A percentile compares a stretch with the other conserved stretches of the same genome.
Evolutionary conservation across 1,284 basidiomycete species (phyloP).

Genomic region (Trichosporon sp.): DNA sequence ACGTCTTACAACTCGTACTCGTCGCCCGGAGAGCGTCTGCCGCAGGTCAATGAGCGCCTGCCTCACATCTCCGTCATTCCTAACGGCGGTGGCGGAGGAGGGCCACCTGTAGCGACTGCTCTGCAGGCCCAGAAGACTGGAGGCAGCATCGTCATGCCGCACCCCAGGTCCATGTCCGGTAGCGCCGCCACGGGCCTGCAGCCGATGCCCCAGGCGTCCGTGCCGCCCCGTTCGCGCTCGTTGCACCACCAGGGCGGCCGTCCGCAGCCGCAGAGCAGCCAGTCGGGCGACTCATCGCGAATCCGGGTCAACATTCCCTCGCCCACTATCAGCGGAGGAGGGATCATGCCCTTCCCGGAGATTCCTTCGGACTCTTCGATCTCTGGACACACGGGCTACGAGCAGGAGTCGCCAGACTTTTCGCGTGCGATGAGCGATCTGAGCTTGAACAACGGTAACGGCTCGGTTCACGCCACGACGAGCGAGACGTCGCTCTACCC

Average conservation of each 20-base stretch:
- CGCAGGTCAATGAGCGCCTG: not conserved
- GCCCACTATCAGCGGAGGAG: slow-evolving; percentile 4
- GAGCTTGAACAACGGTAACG: not conserved
- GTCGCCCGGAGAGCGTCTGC: not conserved
- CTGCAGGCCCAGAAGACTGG: not conserved
- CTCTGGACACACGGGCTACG: not conserved
- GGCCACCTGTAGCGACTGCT: not conserved
- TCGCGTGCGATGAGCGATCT: slow-evolving; percentile 5
- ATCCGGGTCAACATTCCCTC: slow-evolving; percentile 15
- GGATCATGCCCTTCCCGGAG: slow-evolving; percentile 10
- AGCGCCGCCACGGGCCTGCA: slow-evolving; percentile 6
- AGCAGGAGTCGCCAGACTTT: not conserved
- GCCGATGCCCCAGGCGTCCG: not conserved
- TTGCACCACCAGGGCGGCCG: slow-evolving; percentile 8
- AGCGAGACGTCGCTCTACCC: not conserved
- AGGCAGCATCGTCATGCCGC: not conserved
- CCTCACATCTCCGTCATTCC: not conserved
- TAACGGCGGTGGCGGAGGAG: not conserved
- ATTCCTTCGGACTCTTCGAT: not conserved
- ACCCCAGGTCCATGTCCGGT: slow-evolving; percentile 11
- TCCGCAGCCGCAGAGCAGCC: not conserved
- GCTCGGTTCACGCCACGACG: not conserved
- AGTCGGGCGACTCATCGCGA: not conserved
- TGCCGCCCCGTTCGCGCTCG: slow-evolving; percentile 15
- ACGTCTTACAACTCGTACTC: not conserved